Base-by-base conservation (phyloP, 208 protist species). In the Crithidia acanthocephali region DNA sequence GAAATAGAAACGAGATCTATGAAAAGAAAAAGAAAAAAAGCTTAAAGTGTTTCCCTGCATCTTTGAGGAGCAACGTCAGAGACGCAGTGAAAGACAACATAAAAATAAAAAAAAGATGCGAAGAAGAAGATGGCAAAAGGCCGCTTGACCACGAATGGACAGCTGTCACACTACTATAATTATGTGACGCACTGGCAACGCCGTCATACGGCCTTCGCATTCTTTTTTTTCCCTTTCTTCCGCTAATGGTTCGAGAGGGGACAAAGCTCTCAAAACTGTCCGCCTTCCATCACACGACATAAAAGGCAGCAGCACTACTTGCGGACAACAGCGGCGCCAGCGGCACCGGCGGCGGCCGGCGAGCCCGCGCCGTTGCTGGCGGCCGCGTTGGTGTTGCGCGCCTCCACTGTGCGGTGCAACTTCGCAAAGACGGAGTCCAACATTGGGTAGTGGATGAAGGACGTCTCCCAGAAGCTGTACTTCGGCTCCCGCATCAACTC, bases 401-500 rank as follows among this genome's bases (percentile, higher is more conserved):
- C 60, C 57, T 90, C 80, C 42, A 93, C 77, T 28, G 87, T 90
- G 69, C 79, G 78, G 52, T 78, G 88, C 60, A 99, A 86, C 37
- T 95, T 98, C 25, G 95, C 84, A 76, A 99, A 99, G 48, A 99
- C 95, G 28, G 86, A 81, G 70, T 99, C 96, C 11, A 91, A 70
- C 25, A 76, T 76, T 18, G 76, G 72, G 22, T 80, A 73, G 65
- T 85, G 75, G 15, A 98, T 98, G 69, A 99, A 99, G 44, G 68
- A 76, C 59, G 98, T 98, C 55, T 92, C 81, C 98, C 98, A 99
- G 83, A 99, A 97, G 44, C 86, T 79, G 77, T 97, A 98, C 64
- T 86, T 76, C 15, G 84, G 86, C 59, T 99, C 98, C 63, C 99
- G 98, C 87, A 99, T 98, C 33, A 99, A 84, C 82, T 99, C 98